A percentile compares a stretch with the other conserved stretches of the same genome.
Conservation (phyloP, 805 yeast genomes). For the Candida boidinii region DNA sequence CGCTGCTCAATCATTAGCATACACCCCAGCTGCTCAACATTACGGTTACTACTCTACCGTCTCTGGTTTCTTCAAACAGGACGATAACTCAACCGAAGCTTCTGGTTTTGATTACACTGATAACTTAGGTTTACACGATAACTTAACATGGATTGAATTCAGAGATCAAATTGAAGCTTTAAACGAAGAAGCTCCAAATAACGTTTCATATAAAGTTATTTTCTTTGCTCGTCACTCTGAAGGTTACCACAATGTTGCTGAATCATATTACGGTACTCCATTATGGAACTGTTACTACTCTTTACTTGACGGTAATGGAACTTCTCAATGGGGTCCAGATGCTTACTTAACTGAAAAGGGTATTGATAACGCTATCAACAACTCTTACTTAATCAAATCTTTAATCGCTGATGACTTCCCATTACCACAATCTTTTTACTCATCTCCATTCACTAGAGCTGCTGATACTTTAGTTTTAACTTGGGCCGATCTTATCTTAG, state of each 20-base stretch:
- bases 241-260: constrained; percentile 43
- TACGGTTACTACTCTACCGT: constrained; percentile 18
- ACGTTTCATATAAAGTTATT: constrained; percentile 34
- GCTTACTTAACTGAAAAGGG: constrained; percentile 42
- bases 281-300: constrained; percentile 41
- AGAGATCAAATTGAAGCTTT: constrained; percentile 23
- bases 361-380: constrained; percentile 33
- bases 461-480: constrained; percentile 39
- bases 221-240: constrained; percentile 47
- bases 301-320: constrained; percentile 34
- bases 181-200: constrained; percentile 20
- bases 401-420: constrained; percentile 14
- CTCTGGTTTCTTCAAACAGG: constrained; percentile 36
- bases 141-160: constrained; percentile 27
- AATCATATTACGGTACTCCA: constrained; percentile 34
- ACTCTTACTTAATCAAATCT: constrained; percentile 12
- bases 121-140: constrained; percentile 31
- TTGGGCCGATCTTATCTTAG: constrained; percentile 30
- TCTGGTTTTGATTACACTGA: constrained; percentile 31
- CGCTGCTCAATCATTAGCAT: not conserved
- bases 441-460: constrained; percentile 45
- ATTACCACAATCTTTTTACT: constrained; percentile 33
- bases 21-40: constrained; percentile 2
- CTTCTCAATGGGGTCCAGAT: constrained; percentile 40
- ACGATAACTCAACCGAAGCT: constrained; percentile 31